phyloP scores from a whole-genome alignment of 2,329 filamentous ascomycete genomes.

The Trichothecium roseum region DNA sequence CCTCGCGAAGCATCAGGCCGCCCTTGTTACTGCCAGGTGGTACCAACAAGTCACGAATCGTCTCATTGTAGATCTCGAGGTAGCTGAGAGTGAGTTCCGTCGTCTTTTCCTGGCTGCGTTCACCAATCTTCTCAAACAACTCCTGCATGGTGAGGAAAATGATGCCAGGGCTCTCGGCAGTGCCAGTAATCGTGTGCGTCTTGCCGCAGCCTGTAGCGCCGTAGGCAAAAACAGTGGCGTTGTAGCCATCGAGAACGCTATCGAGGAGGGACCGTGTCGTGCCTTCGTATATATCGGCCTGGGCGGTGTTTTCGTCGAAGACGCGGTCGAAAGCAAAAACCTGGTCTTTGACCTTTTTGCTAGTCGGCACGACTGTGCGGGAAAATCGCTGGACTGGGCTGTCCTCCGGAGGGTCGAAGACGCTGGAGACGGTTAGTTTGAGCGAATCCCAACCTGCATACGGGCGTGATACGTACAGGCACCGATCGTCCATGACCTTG shows the following conservation, averaged over 20 bases:
- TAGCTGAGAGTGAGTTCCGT: conserved; percentile 91
- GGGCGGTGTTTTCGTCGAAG: conserved; percentile 89
- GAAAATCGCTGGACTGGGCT: conserved; percentile 84
- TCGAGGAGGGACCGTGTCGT: conserved; percentile 86
- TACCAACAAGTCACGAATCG: conserved; percentile 50
- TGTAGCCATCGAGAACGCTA: conserved; percentile 93
- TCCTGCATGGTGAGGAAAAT: conserved; percentile 99
- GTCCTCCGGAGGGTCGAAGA: conserved; percentile 96
- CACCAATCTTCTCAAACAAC: conserved; percentile 90
- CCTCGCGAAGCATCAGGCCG: conserved; percentile 85
- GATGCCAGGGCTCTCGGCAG: conserved; percentile 84
- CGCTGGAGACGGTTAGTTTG: conserved; percentile 38
- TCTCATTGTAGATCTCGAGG: conserved; percentile 57
- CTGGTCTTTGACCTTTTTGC: conserved; percentile 93
- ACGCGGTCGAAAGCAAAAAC: conserved; percentile 95
- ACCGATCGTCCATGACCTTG: conserved; percentile 93
- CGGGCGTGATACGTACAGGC: conserved; percentile 56
- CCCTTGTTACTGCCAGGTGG: conserved; percentile 69
- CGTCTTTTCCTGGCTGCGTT: conserved; percentile 73
- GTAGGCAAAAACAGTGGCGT: conserved; percentile 97
- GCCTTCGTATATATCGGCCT: conserved; percentile 89
- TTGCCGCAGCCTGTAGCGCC: conserved; percentile 97
- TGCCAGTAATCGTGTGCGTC: conserved; percentile 94
- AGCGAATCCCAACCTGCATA: not conserved
- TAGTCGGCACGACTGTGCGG: conserved; percentile 66